Evolutionary conservation across 169 alveolate genomes (phyloP), one percentile per base, ranked within the genome.

Genomic region (Sarcocystis neurona): DNA sequence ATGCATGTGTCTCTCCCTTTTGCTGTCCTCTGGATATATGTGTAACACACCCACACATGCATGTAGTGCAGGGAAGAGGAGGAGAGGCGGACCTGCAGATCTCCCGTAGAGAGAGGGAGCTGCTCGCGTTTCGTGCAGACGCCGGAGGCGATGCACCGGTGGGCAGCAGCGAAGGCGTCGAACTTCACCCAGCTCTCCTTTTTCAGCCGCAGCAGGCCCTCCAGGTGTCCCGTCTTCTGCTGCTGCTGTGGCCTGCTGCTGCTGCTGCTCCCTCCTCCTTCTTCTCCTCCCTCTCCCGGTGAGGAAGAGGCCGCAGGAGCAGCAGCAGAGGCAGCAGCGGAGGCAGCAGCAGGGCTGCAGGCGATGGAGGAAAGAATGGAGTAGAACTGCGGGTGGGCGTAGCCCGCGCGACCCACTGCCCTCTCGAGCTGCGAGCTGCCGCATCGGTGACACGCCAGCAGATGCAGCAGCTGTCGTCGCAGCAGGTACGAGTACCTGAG

Each of bases 171-270:
- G 32, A 72, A 72, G 48, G 82, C 82, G 32, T 72, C 82, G 34
- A 72, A 72, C 37, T 0, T 39, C 53, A 39, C 41, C 82, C 82
- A 72, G 82, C 82, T 72, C 41, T 72, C 82, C 56, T 72, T 72
- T 56, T 72, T 72, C 32, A 72, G 56, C 2, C 82, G 47, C 53
- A 72, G 56, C 56, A 72, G 53, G 37, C n/a, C n/a, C n/a, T n/a
- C n/a, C n/a, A n/a, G n/a, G n/a, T n/a, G n/a, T n/a, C n/a, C n/a
- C n/a, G n/a, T n/a, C n/a, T n/a, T n/a, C n/a, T n/a, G n/a, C n/a
- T n/a, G n/a, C n/a, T n/a, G n/a, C n/a, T n/a, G n/a, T n/a, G n/a
- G n/a, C n/a, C n/a, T n/a, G n/a, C n/a, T n/a, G n/a, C n/a, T n/a
- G n/a, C n/a, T n/a, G n/a, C n/a, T n/a, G n/a, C n/a, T n/a, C n/a